Evolutionary conservation across 2,329 filamentous ascomycete genomes (phyloP).

Genomic region (Sordariomycetes sp.): DNA sequence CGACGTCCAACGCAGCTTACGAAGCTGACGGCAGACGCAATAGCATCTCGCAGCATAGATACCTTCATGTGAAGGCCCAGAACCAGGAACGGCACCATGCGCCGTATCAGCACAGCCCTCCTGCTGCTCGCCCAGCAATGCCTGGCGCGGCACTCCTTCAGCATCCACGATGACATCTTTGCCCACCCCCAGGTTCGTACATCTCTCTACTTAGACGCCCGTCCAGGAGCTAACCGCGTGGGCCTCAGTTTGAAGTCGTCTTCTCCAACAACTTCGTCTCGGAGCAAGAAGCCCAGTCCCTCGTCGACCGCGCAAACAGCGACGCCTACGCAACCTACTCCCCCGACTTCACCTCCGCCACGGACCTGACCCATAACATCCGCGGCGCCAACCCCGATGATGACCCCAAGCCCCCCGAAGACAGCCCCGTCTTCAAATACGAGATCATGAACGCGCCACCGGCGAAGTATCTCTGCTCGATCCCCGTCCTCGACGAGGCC

Average conservation of each 20-base stretch:
- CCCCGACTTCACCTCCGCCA: slow-evolving; percentile 8
- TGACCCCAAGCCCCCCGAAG: neutral
- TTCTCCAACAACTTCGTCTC: slow-evolving; percentile 63
- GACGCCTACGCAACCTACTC: slow-evolving; percentile 10
- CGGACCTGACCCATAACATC: slow-evolving; percentile 1
- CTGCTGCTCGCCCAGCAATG: slow-evolving; percentile 30
- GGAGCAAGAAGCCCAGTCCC: slow-evolving; percentile 52
- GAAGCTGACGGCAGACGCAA: neutral
- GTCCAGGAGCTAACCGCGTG: neutral
- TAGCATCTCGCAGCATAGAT: slow-evolving; percentile 8
- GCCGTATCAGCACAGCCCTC: slow-evolving; percentile 30
- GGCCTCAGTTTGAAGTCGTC: slow-evolving; percentile 59
- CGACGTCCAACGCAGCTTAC: neutral
- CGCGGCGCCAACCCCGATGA: neutral
- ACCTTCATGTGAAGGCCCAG: slow-evolving; percentile 7
- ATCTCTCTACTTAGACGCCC: neutral
- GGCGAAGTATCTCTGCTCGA: slow-evolving; percentile 69
- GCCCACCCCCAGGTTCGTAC: slow-evolving; percentile 67
- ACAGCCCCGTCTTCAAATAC: slow-evolving; percentile 32
- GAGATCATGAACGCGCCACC: slow-evolving; percentile 62
- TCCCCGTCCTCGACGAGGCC: slow-evolving; percentile 54
- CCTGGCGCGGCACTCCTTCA: slow-evolving; percentile 50
- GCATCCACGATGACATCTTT: slow-evolving; percentile 76
- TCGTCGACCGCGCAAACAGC: slow-evolving; percentile 13
- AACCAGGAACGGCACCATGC: slow-evolving; percentile 26